These are phyloP conservation scores for Polyporus arcularius DNA, from an alignment of 768 basidiomycete species.

Conservation along the genomic window DNA sequence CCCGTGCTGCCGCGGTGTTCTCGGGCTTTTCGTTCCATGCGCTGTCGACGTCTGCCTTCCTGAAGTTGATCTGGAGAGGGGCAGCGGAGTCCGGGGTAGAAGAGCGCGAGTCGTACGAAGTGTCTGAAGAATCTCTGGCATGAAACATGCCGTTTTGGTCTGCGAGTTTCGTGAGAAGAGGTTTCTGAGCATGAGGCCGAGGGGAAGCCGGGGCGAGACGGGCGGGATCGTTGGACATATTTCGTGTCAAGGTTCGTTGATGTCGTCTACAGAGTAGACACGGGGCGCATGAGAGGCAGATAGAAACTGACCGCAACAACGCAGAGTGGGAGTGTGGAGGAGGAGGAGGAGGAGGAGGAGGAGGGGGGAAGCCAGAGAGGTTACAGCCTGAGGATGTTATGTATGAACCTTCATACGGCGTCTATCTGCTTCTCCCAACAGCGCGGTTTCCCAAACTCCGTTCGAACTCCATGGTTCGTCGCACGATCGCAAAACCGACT, in stretches of 20 bases:
- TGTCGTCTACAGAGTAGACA: too few species aligned
- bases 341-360: neutral
- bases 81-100: conserved; percentile 20
- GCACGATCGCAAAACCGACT: too few species aligned
- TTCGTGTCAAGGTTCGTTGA: too few species aligned
- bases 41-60: conserved; percentile 4
- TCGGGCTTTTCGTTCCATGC: conserved; percentile 16
- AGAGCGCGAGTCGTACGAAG: conserved; percentile 6
- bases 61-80: conserved; percentile 8
- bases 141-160: neutral
- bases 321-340: neutral
- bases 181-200: neutral
- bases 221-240: neutral
- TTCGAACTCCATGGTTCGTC: too few species aligned
- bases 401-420: too few species aligned
- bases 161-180: conserved; percentile 1
- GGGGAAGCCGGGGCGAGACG: neutral
- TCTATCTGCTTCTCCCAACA: too few species aligned
- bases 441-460: too few species aligned
- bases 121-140: neutral
- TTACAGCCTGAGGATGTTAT: too few species aligned
- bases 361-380: neutral
- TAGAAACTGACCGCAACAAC: neutral
- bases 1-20: conserved; percentile 1
- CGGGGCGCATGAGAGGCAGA: too few species aligned